Percentiles rank a stretch among this genome's conserved stretches.
phyloP scores from a whole-genome alignment of 768 basidiomycete species.

The Agrocybe praecox region DNA sequence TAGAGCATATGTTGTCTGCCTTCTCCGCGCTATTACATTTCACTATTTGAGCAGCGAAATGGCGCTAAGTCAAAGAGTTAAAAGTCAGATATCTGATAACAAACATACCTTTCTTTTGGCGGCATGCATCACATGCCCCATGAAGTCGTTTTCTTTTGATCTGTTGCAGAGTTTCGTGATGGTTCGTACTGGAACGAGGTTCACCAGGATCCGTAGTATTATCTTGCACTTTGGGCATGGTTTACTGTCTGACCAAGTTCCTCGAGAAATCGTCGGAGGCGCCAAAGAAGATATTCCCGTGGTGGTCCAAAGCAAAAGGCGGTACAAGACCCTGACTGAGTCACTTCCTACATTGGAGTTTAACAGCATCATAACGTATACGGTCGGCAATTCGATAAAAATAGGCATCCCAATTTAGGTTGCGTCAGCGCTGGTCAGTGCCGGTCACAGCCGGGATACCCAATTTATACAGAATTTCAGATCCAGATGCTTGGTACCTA shows the following conservation, averaged over 20 bases:
- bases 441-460: too few species aligned
- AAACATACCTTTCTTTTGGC: constrained; percentile 42
- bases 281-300: background rate
- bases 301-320: background rate
- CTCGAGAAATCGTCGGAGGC: too few species aligned
- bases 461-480: too few species aligned
- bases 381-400: background rate
- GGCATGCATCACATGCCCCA: constrained; percentile 50
- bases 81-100: background rate
- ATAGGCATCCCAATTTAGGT: too few species aligned
- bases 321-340: background rate
- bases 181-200: background rate
- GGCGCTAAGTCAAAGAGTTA: constrained; percentile 7
- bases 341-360: background rate
- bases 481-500: too few species aligned
- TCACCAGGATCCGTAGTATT: background rate
- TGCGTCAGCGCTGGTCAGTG: too few species aligned
- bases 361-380: background rate
- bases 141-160: constrained; percentile 43
- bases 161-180: constrained; percentile 11
- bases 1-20: constrained; percentile 56
- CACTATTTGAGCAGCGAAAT: constrained; percentile 24
- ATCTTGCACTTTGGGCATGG: background rate
- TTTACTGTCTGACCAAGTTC: background rate
- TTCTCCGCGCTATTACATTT: constrained; percentile 64